Conservation (phyloP, 2,329 filamentous ascomycete species). For the Aspergillus alliaceus region DNA sequence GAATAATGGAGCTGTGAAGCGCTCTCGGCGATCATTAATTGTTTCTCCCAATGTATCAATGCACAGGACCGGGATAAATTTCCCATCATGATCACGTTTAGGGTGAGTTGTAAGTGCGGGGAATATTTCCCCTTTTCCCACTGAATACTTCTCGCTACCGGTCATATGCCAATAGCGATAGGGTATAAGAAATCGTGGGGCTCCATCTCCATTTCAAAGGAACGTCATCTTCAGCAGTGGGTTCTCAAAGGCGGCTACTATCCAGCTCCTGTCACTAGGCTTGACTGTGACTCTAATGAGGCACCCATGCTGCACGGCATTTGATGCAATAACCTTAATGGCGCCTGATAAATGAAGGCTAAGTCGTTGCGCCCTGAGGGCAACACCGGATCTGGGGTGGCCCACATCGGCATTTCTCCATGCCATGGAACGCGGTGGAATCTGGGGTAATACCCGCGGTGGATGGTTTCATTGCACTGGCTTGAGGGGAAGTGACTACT, state of each 20-base stretch:
- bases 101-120: constrained; percentile 10
- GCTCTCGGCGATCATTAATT: neutral
- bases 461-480: neutral
- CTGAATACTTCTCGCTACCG: neutral
- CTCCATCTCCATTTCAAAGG: neutral
- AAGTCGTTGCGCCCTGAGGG: neutral
- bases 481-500: neutral
- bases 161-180: neutral
- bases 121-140: constrained; percentile 19
- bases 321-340: neutral
- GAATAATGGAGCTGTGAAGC: neutral
- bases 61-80: constrained; percentile 8
- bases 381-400: neutral
- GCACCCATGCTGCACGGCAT: neutral
- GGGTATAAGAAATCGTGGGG: neutral
- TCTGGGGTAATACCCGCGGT: neutral
- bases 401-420: constrained; percentile 1
- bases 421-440: constrained; percentile 5
- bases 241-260: neutral
- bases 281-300: neutral
- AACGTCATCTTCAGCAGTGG: neutral
- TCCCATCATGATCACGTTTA: neutral
- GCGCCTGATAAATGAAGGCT: neutral
- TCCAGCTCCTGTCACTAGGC: neutral
- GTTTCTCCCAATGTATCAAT: neutral